These are phyloP conservation scores for Aschersonia sp. DNA, from an alignment of 2,329 filamentous ascomycete species.

Conservation along the genomic window DNA sequence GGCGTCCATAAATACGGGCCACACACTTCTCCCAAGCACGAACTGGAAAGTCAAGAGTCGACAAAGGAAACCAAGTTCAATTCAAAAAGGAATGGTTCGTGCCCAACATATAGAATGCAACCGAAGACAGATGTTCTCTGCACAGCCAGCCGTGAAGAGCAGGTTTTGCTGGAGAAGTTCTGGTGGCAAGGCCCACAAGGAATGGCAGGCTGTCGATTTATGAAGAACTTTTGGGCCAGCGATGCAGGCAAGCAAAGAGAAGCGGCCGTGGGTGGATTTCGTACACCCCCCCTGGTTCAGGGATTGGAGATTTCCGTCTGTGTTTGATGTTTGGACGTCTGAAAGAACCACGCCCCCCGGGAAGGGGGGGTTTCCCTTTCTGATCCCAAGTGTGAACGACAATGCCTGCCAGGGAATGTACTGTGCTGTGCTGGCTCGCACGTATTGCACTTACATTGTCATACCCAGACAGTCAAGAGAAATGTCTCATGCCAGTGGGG, in stretches of 20 bases:
- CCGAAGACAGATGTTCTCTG: background rate
- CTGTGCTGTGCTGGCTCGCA: background rate
- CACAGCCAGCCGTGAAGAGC: conserved; percentile 2
- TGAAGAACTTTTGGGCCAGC: background rate
- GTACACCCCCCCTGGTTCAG: background rate
- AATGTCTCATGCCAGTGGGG: conserved; percentile 3
- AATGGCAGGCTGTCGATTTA: background rate
- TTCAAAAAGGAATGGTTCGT: background rate
- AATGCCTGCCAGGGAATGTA: background rate
- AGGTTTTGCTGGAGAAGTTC: background rate
- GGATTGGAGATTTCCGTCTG: background rate
- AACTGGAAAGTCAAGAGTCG: background rate
- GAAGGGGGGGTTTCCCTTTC: background rate
- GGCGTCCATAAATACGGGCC: background rate
- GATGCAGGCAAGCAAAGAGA: background rate
- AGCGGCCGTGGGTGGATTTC: background rate
- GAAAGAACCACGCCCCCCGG: background rate
- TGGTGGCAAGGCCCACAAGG: conserved; percentile 1
- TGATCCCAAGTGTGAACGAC: background rate
- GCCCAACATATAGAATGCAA: background rate
- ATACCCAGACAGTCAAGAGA: background rate
- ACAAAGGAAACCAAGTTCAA: background rate
- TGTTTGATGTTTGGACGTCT: background rate
- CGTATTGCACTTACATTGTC: background rate
- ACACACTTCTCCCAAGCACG: background rate